phyloP scores from a whole-genome alignment of 2,329 filamentous ascomycete species.

The Sphaerulina vaccinii region DNA sequence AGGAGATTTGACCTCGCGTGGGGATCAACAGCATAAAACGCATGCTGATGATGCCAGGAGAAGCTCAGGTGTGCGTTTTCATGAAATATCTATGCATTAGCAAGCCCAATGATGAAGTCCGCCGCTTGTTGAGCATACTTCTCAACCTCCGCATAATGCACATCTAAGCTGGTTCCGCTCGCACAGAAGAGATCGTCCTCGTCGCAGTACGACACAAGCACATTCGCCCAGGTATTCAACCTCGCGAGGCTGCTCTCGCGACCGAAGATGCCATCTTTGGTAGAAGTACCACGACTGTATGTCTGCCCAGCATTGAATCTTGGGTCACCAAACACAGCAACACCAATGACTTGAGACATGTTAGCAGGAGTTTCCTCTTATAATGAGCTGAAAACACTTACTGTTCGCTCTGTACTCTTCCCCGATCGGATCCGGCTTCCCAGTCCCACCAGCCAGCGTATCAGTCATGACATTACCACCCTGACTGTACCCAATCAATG shows the following conservation, averaged over 20 bases:
- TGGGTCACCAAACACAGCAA: constrained; percentile 42
- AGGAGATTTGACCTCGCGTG: no score
- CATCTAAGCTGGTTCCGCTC: constrained; percentile 17
- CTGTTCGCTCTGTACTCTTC: constrained; percentile 33
- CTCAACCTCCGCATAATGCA: constrained; percentile 21
- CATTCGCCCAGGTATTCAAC: constrained; percentile 24
- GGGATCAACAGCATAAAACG: no score
- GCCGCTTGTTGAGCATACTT: constrained; percentile 25
- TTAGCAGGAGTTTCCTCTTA: neutral
- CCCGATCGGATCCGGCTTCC: constrained; percentile 30
- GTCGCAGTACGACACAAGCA: constrained; percentile 29
- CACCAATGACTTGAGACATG: constrained; percentile 31
- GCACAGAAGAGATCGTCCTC: constrained; percentile 28
- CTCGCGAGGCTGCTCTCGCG: constrained; percentile 16
- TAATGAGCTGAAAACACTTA: constrained; percentile 4
- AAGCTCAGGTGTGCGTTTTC: no score
- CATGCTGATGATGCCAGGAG: no score
- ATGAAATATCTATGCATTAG: no score
- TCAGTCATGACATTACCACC: constrained; percentile 29
- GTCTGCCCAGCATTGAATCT: constrained; percentile 32
- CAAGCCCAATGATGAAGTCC: constrained; percentile 23
- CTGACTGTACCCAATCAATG: constrained; percentile 41
- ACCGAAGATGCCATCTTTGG: constrained; percentile 32
- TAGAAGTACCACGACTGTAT: constrained; percentile 37
- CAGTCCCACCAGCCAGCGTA: constrained; percentile 18